phyloP scores from a whole-genome alignment of 169 alveolate species.

The Plasmodium sp. region DNA sequence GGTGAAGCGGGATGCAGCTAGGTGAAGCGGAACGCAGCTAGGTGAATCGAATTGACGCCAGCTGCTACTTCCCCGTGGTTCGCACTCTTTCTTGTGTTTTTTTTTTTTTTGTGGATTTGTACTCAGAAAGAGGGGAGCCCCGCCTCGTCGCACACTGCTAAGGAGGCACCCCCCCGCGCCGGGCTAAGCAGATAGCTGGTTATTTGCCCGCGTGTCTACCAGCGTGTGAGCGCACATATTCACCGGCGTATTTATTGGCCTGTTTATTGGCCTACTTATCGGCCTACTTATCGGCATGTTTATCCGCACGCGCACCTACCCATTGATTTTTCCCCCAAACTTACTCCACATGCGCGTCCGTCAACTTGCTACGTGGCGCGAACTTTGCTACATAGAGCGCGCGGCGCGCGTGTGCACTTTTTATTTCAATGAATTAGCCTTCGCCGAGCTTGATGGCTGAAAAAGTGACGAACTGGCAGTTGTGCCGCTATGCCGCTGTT shows the following conservation, averaged over 20 bases:
- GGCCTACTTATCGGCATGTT: background rate
- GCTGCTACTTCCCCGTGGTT: background rate
- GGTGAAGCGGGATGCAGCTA: background rate
- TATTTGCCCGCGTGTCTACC: background rate
- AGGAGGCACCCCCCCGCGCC: background rate
- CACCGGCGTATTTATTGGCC: background rate
- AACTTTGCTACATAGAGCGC: background rate
- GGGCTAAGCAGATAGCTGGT: background rate
- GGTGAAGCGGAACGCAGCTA: background rate
- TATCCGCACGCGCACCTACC: background rate
- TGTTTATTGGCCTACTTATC: background rate
- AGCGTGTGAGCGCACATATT: background rate
- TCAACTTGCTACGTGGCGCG: background rate
- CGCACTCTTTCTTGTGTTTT: background rate
- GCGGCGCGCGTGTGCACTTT: background rate
- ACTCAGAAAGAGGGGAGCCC: background rate
- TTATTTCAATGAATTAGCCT: background rate
- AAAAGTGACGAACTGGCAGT: background rate
- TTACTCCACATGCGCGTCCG: background rate
- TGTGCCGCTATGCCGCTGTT: background rate
- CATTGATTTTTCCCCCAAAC: background rate
- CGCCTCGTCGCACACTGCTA: background rate
- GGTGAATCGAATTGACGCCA: background rate
- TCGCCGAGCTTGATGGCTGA: background rate
- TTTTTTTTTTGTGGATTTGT: conserved; percentile 2